phyloP scores from a whole-genome alignment of 2,329 filamentous ascomycete genomes.

The Talaromyces sp. region DNA sequence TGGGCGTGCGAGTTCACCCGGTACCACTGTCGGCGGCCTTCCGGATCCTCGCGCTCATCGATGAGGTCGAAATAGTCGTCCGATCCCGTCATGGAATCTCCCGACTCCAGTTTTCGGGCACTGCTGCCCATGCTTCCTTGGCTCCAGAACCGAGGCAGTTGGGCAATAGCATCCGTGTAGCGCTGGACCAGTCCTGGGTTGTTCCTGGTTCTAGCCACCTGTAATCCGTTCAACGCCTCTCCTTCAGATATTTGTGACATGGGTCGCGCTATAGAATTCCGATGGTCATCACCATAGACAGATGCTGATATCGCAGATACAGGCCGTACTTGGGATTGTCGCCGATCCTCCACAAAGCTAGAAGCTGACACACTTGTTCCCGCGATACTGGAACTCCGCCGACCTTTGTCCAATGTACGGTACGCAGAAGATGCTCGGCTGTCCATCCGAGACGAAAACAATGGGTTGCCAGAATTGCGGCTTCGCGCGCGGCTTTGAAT shows the following conservation, averaged over 20 bases:
- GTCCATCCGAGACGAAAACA: slow-evolving; percentile 32
- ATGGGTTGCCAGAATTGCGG: slow-evolving; percentile 34
- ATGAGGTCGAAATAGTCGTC: slow-evolving; percentile 19
- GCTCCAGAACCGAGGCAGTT: slow-evolving; percentile 34
- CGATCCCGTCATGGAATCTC: slow-evolving; percentile 14
- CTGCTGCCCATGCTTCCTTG: slow-evolving; percentile 27
- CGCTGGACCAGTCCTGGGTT: slow-evolving; percentile 34
- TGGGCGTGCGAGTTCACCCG: slow-evolving; percentile 15
- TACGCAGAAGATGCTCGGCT: slow-evolving; percentile 29
- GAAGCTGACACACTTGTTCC: slow-evolving; percentile 30
- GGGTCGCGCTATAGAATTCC: slow-evolving; percentile 25
- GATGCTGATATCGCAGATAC: slow-evolving; percentile 32
- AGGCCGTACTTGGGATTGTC: slow-evolving; percentile 28
- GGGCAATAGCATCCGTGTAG: slow-evolving; percentile 32
- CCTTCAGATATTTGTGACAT: slow-evolving; percentile 22
- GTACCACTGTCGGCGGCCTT: slow-evolving; percentile 21
- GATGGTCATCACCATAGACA: slow-evolving; percentile 31
- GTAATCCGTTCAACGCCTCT: slow-evolving; percentile 15
- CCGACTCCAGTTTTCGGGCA: slow-evolving; percentile 19
- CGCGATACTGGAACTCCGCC: slow-evolving; percentile 30
- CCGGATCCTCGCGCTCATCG: slow-evolving; percentile 16
- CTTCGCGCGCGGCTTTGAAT: slow-evolving; percentile 34
- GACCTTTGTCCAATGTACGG: slow-evolving; percentile 31
- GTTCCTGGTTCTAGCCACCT: slow-evolving; percentile 19
- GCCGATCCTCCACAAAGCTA: slow-evolving; percentile 26